A percentile compares a stretch with the other conserved stretches of the same genome.
phyloP scores from a whole-genome alignment of 1,284 basidiomycete genomes.

The Austroboletus rostrupii region DNA sequence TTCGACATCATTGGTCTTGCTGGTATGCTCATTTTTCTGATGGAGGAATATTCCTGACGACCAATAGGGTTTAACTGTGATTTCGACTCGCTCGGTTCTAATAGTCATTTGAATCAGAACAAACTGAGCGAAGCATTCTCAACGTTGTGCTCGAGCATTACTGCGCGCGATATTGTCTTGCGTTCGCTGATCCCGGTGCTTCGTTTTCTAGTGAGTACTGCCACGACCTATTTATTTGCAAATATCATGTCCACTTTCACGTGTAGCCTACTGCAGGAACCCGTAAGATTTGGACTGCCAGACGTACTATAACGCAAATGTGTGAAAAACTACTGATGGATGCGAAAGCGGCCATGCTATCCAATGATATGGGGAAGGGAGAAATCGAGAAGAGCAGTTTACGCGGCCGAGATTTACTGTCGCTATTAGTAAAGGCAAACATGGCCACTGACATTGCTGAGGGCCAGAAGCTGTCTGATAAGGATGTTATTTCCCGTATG shows the following conservation, averaged over 20 bases:
- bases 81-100: conserved; percentile 21
- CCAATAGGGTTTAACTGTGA: conserved; percentile 59
- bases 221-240: conserved; percentile 22
- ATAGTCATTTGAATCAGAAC: conserved; percentile 36
- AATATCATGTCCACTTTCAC: not conserved
- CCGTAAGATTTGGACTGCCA: conserved; percentile 20
- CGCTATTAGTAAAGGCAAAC: conserved; percentile 59
- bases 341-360: conserved; percentile 37
- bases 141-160: not conserved
- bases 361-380: conserved; percentile 15
- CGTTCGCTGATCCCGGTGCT: not conserved
- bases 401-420: conserved; percentile 45
- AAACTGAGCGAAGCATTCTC: conserved; percentile 33
- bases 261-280: not conserved
- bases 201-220: not conserved
- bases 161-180: not conserved
- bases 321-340: conserved; percentile 44
- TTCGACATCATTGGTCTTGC: conserved; percentile 69
- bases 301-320: conserved; percentile 30
- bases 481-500: conserved; percentile 71
- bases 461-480: conserved; percentile 64
- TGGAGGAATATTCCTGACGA: not conserved
- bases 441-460: conserved; percentile 55
- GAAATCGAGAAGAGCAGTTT: conserved; percentile 29
- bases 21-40: conserved; percentile 33